Base-by-base conservation (phyloP, 345 rosid genomes). In the Hypericum androsaemum region DNA sequence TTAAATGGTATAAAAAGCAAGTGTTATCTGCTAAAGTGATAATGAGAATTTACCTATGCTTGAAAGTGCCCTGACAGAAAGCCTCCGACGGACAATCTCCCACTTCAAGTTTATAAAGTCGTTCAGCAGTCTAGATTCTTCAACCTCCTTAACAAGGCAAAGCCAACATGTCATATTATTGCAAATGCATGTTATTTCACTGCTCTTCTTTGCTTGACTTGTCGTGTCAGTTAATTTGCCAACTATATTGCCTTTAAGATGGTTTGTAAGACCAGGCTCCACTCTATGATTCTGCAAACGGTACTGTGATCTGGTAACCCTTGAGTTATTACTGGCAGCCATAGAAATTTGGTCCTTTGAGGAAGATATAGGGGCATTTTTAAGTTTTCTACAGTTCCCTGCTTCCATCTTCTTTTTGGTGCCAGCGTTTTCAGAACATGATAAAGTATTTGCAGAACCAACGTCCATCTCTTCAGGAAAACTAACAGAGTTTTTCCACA, bases 251-350 rank as follows among this genome's bases (percentile, higher is more conserved):
- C 52, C 59, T 47, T 58, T 62, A n/a, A 62, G 57, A 16, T 50
- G 60, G 48, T 74, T 70, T 41, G 59, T 39, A 53, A 39, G 45
- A 56, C 59, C 57, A 53, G 54, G 53, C 66, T 52, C 71, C 37
- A 52, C 64, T 61, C 56, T 58, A 54, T 82, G 76, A 55, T 63
- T 77, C 61, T 74, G 78, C 45, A 69, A 79, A 53, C 76, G 77
- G 52, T 56, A 66, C 75, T 68, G 82, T n/a, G 96, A 87, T 43
- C 95, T 83, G 56, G 96, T 90, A 64, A 80, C 12, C 64, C 96
- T 87, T 44, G 65, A 22, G 32, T 22, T 66, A 59, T 50, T 68
- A 48, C 12, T 66, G 61, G 67, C 83, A 49, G 65, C 36, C 58
- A 59, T 64, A 56, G 68, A 60, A 58, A 41, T 14, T 37, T 79